Conservation (phyloP, 176 grass and related monocot species). For the Aegilops tauschii region DNA sequence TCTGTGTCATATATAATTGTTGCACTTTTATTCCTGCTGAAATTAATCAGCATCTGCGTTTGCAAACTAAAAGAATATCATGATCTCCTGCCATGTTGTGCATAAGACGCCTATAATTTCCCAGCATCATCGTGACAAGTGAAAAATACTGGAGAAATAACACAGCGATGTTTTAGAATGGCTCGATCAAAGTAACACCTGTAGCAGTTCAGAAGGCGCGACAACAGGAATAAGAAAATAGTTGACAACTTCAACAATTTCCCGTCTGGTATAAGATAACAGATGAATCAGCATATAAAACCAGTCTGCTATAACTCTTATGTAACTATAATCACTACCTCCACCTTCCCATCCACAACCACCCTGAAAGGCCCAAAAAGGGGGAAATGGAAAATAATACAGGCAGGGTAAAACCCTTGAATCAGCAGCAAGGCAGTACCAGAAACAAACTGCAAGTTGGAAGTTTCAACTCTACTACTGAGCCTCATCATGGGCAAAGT, state of each 20-base stretch:
- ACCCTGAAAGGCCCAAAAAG: conserved; percentile 23
- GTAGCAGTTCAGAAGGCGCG: not conserved
- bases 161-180: not conserved
- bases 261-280: conserved; percentile 32
- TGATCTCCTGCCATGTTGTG: not conserved
- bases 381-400: conserved; percentile 21
- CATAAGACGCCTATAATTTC: not conserved
- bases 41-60: no score
- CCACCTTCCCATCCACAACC: conserved; percentile 3
- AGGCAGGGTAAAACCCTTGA: conserved; percentile 35
- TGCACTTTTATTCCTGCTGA: no score
- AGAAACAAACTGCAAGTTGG: conserved; percentile 14
- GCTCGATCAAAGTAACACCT: not conserved
- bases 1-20: no score
- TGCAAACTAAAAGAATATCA: no score
- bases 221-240: conserved; percentile 27
- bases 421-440: conserved; percentile 19
- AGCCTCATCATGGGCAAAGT: conserved; percentile 63
- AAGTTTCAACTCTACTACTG: conserved; percentile 44
- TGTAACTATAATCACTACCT: conserved; percentile 24
- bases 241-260: conserved; percentile 12
- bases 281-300: conserved; percentile 30
- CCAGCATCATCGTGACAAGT: not conserved
- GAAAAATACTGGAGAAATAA: not conserved
- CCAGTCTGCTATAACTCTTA: conserved; percentile 43